Evolutionary conservation across 108 stramenopile genomes (phyloP).

Genomic region (Skeletonema marinoi): DNA sequence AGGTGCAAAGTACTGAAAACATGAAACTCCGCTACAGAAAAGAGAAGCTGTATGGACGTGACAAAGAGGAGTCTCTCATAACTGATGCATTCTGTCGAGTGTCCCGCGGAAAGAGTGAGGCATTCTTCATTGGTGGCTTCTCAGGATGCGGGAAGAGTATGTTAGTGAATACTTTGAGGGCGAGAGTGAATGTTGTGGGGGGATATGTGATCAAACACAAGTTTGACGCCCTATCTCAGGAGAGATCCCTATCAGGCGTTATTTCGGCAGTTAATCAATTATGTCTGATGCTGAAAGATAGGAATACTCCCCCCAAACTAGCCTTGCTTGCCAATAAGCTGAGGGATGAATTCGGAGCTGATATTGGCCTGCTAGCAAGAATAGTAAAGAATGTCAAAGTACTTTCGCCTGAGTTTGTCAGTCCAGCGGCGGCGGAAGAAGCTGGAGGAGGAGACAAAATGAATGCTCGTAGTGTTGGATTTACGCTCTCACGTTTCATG

Average conservation of each 20-base stretch:
- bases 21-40: background rate
- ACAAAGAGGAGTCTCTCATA: too few relatives aligned
- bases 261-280: conserved; percentile 38
- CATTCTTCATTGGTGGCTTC: conserved; percentile 13
- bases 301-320: background rate
- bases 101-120: too few relatives aligned
- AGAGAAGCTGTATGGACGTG: too few relatives aligned
- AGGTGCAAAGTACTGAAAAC: conserved; percentile 20
- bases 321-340: background rate
- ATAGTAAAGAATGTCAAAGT: conserved; percentile 19
- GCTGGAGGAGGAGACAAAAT: background rate
- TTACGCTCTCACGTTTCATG: conserved; percentile 38
- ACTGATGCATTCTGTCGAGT: too few relatives aligned
- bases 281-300: conserved; percentile 15
- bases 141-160: conserved; percentile 31
- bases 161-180: conserved; percentile 8
- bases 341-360: conserved; percentile 12
- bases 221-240: conserved; percentile 34
- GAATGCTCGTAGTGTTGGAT: conserved; percentile 30
- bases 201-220: conserved; percentile 21
- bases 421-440: background rate
- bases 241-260: background rate
- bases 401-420: conserved; percentile 1
- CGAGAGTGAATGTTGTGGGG: conserved; percentile 1
- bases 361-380: conserved; percentile 19